These are phyloP conservation scores for Polyrhizophydium stewartii DNA, from an alignment of 371 early-diverging fungal species.

Conservation along the genomic window DNA sequence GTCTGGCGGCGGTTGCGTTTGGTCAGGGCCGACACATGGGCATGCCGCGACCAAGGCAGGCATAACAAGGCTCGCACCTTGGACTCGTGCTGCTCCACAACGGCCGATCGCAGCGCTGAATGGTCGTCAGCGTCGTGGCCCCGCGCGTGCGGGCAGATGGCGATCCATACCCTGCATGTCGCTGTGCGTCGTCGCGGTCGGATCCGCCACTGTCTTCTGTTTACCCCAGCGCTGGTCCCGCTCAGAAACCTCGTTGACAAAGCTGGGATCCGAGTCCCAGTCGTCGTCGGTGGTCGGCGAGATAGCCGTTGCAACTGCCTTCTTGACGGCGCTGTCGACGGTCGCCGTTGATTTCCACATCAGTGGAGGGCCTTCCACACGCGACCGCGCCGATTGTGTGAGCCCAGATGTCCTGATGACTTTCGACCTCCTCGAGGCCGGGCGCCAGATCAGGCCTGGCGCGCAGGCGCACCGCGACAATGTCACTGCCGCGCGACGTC, in stretches of 20 bases:
- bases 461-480: too few relatives aligned
- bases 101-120: constrained; percentile 11
- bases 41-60: not conserved
- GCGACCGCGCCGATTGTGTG: too few relatives aligned
- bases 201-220: constrained; percentile 22
- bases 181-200: not conserved
- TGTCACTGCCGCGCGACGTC: too few relatives aligned
- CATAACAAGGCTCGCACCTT: not conserved
- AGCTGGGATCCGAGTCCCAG: constrained; percentile 34
- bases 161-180: constrained; percentile 2
- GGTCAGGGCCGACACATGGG: not conserved
- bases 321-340: not conserved
- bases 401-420: too few relatives aligned
- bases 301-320: not conserved
- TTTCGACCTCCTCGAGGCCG: too few relatives aligned
- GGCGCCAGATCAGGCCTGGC: too few relatives aligned
- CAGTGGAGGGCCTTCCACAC: too few relatives aligned
- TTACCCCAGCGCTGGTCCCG: constrained; percentile 38
- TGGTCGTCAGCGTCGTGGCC: too few relatives aligned
- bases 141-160: not conserved
- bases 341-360: constrained; percentile 23
- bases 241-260: constrained; percentile 35
- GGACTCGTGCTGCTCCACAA: constrained; percentile 5
- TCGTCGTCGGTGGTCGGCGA: constrained; percentile 16
- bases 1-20: not conserved